Base-by-base conservation (phyloP, 1,284 basidiomycete species). In the Coniferiporia weirii region DNA sequence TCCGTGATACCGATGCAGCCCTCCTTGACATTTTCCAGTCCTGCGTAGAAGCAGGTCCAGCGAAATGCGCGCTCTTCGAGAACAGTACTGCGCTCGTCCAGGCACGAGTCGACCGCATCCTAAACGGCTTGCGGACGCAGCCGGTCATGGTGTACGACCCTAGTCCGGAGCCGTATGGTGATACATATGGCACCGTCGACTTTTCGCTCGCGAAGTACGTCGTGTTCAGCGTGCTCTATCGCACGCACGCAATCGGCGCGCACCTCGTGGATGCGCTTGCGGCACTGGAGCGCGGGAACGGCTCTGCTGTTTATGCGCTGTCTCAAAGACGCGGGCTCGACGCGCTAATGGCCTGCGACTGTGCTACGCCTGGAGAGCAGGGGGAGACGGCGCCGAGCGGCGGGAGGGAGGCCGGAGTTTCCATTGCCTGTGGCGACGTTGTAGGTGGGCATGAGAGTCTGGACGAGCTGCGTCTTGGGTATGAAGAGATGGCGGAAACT, bases 1-100 rank as follows among this genome's bases (percentile, higher is more conserved):
- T 67, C 7, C 55, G 57, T n/a, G 63, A 66, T 44, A 64, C 65
- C 9, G 67, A 68, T 32, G 46, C 15, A 2, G 64, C 27, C 1
- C 27, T 64, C 9, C 20, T 22, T 20, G 32, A 56, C 13, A 54
- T 67, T 35, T 64, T 57, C 53, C 36, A 64, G 13, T 52, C 57
- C 10, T 68, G 67, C 50, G 64, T 64, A n/a, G 54, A 59, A 4
- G 66, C 64, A 1, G 66, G 66, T 6, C 65, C 64, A 2, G 17
- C 34, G 3, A 43, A 1, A 12, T 67, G 66, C 44, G 44, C 64
- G 8, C 48, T 66, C 6, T 60, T 64, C 53, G 65, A 67, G 34
- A 22, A 57, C 13, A 64, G 47, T 17, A 55, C 65, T 0, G 17
- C 51, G 1, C 22, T 53, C 13, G 60, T 68, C 50, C 19, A 63